These are phyloP conservation scores for Plenodomus biglobosus DNA, from an alignment of 2,329 filamentous ascomycete species.

Conservation along the genomic window DNA sequence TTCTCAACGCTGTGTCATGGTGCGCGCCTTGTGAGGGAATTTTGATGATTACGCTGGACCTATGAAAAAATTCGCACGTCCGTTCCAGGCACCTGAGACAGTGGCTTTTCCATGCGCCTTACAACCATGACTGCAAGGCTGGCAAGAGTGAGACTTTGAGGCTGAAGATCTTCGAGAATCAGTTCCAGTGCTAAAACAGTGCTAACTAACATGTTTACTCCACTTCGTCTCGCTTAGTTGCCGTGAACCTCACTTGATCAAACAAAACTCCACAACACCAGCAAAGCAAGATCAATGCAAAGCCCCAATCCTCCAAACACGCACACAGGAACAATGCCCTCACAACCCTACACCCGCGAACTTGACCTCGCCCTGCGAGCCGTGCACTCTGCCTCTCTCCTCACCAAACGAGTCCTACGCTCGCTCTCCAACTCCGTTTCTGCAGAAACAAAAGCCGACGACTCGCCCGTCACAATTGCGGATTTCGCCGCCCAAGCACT, in stretches of 20 bases:
- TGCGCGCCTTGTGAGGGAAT: background rate
- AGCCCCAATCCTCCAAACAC: constrained; percentile 7
- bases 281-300: constrained; percentile 3
- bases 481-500: constrained; percentile 66
- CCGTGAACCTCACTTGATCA: constrained; percentile 3
- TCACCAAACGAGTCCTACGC: constrained; percentile 59
- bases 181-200: background rate
- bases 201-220: background rate
- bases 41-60: background rate
- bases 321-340: constrained; percentile 5
- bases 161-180: background rate
- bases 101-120: background rate
- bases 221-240: constrained; percentile 2
- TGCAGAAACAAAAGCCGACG: constrained; percentile 59
- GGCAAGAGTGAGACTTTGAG: background rate
- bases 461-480: constrained; percentile 63
- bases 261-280: background rate
- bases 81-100: background rate
- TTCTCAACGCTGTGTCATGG: background rate
- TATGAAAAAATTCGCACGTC: too few species aligned
- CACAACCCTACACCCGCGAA: constrained; percentile 29
- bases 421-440: constrained; percentile 50
- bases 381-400: constrained; percentile 58
- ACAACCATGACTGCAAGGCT: background rate
- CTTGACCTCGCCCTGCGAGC: constrained; percentile 42